A percentile compares a stretch with the other conserved stretches of the same genome.
These are phyloP conservation scores for Colletotrichum camelliae DNA, from an alignment of 2,329 filamentous ascomycete genomes.

Conservation along the genomic window DNA sequence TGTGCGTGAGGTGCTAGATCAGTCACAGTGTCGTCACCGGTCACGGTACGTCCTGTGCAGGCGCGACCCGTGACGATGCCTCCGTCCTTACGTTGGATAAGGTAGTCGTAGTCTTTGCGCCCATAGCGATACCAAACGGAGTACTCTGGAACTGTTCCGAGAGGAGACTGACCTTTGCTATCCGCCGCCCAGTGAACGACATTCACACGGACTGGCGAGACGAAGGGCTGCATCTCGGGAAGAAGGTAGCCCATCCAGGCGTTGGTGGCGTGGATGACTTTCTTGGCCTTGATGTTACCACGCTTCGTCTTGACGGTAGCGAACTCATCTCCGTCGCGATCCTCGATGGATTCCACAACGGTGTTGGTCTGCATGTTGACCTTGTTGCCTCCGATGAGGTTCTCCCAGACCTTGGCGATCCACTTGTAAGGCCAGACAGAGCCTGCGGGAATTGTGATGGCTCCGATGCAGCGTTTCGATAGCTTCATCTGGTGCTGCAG, in stretches of 20 bases:
- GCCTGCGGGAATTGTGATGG: constrained; percentile 22
- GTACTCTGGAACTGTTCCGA: background rate
- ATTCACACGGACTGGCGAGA: constrained; percentile 20
- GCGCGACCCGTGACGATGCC: constrained; percentile 24
- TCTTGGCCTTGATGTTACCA: constrained; percentile 23
- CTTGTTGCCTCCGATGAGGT: background rate
- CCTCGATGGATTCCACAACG: background rate
- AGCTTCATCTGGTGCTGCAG: constrained; percentile 13
- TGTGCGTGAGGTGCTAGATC: background rate
- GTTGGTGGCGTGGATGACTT: constrained; percentile 31
- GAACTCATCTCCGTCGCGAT: background rate
- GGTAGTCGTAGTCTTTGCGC: constrained; percentile 28
- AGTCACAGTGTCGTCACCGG: constrained; percentile 15
- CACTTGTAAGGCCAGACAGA: constrained; percentile 30
- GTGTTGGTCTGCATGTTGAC: constrained; percentile 23
- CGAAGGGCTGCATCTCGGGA: constrained; percentile 25
- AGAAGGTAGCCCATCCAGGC: constrained; percentile 28
- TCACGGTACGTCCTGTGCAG: constrained; percentile 20
- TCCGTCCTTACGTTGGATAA: constrained; percentile 25
- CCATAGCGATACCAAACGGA: constrained; percentile 25
- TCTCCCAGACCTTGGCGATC: constrained; percentile 18
- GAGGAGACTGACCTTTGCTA: background rate
- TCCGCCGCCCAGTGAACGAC: background rate
- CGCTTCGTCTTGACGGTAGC: background rate
- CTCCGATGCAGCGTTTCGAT: constrained; percentile 2